These are phyloP conservation scores for Venturia nashicola DNA, from an alignment of 2,329 filamentous ascomycete genomes.

Conservation along the genomic window DNA sequence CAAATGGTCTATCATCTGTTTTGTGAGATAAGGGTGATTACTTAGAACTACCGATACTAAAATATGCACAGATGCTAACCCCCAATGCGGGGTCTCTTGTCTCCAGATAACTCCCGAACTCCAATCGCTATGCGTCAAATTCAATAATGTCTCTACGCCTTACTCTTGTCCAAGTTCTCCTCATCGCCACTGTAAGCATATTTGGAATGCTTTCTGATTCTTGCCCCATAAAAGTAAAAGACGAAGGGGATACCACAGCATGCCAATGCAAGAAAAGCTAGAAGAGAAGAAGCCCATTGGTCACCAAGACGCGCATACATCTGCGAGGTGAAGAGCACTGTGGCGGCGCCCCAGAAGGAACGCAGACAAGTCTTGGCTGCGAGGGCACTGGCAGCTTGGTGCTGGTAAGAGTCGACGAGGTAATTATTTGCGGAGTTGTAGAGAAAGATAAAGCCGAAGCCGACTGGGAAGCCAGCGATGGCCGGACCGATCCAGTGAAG, in stretches of 20 bases:
- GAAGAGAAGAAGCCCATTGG: slow-evolving; percentile 62
- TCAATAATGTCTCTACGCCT: neutral
- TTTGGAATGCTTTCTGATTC: slow-evolving; percentile 55
- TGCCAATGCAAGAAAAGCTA: slow-evolving; percentile 61
- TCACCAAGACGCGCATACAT: slow-evolving; percentile 62
- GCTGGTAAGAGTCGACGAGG: slow-evolving; percentile 49
- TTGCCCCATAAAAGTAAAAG: slow-evolving; percentile 67
- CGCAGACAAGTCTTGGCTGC: slow-evolving; percentile 73
- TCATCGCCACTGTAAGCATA: slow-evolving; percentile 57
- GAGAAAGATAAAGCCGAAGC: slow-evolving; percentile 73
- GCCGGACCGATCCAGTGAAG: slow-evolving; percentile 61
- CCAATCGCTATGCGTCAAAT: neutral
- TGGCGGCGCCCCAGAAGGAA: slow-evolving; percentile 66
- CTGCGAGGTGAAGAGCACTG: slow-evolving; percentile 69
- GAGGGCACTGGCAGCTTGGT: slow-evolving; percentile 68
- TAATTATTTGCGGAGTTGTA: slow-evolving; percentile 55
- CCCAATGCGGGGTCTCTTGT: neutral
- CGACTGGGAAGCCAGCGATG: slow-evolving; percentile 52
- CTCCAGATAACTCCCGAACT: neutral
- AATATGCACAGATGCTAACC: neutral
- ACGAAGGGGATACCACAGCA: slow-evolving; percentile 75
- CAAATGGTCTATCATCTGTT: neutral
- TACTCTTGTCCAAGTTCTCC: slow-evolving; percentile 20
- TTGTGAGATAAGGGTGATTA: neutral
- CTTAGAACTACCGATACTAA: neutral